These are phyloP conservation scores for Leccinellum luteum DNA, from an alignment of 768 basidiomycete species.

Conservation along the genomic window DNA sequence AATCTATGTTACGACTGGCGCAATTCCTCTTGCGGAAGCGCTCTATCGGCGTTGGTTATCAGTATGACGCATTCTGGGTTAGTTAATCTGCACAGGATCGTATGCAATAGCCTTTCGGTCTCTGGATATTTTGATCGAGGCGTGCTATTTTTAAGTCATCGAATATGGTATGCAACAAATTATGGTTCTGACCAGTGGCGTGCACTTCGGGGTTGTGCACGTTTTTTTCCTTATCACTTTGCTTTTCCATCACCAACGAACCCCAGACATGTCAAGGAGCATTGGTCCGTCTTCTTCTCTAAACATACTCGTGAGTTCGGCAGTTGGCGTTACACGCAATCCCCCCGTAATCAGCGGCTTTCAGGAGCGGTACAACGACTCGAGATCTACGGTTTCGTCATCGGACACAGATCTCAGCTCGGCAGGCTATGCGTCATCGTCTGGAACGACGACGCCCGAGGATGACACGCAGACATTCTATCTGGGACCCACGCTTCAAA, in stretches of 20 bases:
- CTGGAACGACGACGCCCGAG: slow-evolving; percentile 32
- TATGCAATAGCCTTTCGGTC: slow-evolving; percentile 3
- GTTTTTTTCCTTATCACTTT: neutral
- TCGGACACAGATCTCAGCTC: slow-evolving; percentile 25
- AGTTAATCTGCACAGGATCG: neutral
- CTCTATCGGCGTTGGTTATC: slow-evolving; percentile 84
- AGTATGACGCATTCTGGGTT: slow-evolving; percentile 38
- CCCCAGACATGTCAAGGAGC: slow-evolving; percentile 9
- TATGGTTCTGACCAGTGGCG: slow-evolving; percentile 7
- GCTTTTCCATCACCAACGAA: neutral
- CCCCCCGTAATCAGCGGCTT: neutral
- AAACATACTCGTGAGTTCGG: slow-evolving; percentile 1
- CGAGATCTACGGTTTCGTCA: slow-evolving; percentile 10
- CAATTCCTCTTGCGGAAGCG: slow-evolving; percentile 62
- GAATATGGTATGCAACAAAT: slow-evolving; percentile 3
- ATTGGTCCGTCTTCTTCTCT: slow-evolving; percentile 14
- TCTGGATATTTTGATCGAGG: slow-evolving; percentile 4
- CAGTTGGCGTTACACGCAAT: neutral
- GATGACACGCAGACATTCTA: slow-evolving; percentile 26
- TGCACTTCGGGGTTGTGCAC: neutral
- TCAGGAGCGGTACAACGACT: slow-evolving; percentile 5
- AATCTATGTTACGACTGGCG: slow-evolving; percentile 79
- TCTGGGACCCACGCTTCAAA: slow-evolving; percentile 13
- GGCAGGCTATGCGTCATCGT: slow-evolving; percentile 25
- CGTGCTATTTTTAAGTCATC: slow-evolving; percentile 3